Evolutionary conservation across 2,329 filamentous ascomycete species (phyloP).

Genomic region (Penicillium aurantiogriseum): DNA sequence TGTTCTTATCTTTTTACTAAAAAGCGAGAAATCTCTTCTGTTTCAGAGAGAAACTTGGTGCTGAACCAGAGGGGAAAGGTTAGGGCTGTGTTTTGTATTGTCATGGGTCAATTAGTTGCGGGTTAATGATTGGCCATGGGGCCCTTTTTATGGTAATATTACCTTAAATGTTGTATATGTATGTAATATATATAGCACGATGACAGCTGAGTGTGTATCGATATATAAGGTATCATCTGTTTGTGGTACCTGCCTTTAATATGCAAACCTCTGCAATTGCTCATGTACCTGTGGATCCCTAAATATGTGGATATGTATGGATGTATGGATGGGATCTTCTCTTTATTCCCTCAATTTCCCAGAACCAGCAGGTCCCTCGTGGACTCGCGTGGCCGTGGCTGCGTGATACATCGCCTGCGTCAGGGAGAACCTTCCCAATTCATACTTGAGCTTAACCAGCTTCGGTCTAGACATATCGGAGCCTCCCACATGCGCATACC

Average conservation of each 20-base stretch:
- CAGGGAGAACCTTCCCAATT: slow-evolving; percentile 6
- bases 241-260: slow-evolving; percentile 2
- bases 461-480: background rate
- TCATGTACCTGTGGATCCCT: background rate
- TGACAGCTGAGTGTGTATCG: background rate
- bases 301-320: background rate
- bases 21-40: background rate
- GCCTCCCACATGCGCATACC: background rate
- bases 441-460: background rate
- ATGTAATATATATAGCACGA: background rate
- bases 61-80: background rate
- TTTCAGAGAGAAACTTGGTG: background rate
- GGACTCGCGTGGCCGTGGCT: slow-evolving; percentile 5
- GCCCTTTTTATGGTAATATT: slow-evolving; percentile 3
- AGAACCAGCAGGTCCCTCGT: background rate
- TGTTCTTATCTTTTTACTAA: background rate
- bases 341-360: slow-evolving; percentile 6
- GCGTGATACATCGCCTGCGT: background rate
- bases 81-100: slow-evolving; percentile 19
- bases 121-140: slow-evolving; percentile 14
- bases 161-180: slow-evolving; percentile 6
- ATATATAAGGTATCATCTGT: background rate
- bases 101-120: background rate
- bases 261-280: slow-evolving; percentile 1
- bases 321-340: background rate